Evolutionary conservation across 2,329 filamentous ascomycete species (phyloP), one percentile per base, ranked within the genome.

Genomic region (Cercospora berteroae): DNA sequence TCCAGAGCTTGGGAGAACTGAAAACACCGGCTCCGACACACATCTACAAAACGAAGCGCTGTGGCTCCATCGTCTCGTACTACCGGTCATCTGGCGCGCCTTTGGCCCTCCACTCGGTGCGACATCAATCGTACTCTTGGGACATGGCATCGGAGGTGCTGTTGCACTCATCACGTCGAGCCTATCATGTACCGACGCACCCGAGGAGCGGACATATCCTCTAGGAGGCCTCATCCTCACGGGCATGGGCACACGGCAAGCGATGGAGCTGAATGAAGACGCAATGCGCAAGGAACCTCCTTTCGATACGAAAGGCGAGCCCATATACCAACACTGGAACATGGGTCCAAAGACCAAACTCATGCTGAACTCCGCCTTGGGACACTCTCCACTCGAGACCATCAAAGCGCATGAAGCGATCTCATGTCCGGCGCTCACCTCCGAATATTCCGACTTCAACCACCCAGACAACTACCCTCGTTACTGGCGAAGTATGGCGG

Each of bases 331-430:
- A 9, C 57, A 64, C n/a, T 67, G 66, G 66, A 64, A 67, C 29
- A 52, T 61, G 29, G 66, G 63, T 10, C 57, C 57, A 3, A 67
- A 67, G 27, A 67, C 66, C 12, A 67, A 67, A 44, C 58, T 67
- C 31, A 67, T 67, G 66, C 62, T 67, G 5, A 64, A 64, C 18
- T 64, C 61, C 16, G 66, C 63, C 13, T 29, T 64, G 9, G 61
- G 61, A 10, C 66, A 64, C 12, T 63, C 66, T 8, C 66, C 66
- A 3, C 61, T 60, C 27, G 66, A 65, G 39, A 67, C 66, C 2
- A 62, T 67, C 61, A 52, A 57, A 57, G 66, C 66, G 8, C 66
- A 67, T 39, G 65, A 67, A 36, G 31, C 57, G 12, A 67, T 67
- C n/a, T 67, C 60, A n/a, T 64, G 55, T 18, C 66, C 61, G 3